Base-by-base conservation (phyloP, 148 eudicot species). In the Nyssa sinensis region DNA sequence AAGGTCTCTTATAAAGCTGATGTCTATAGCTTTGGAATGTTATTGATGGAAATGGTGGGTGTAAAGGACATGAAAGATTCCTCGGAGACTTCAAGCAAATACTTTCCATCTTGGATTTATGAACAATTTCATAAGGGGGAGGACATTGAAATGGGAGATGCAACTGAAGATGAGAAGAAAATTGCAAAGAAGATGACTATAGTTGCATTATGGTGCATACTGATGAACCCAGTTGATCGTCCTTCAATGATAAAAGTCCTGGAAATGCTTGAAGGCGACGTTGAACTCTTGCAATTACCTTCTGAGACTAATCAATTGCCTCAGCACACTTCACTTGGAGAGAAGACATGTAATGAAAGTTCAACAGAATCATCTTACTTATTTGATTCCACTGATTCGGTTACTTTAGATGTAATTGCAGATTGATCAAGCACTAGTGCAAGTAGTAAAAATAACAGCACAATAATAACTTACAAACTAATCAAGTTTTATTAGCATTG, bases 11-110 rank as follows among this genome's bases (percentile, higher is more conserved):
- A 57, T 57, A 57, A 57, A 57, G 60, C 60, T 19, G 60, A 57
- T 23, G 60, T 57, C 12, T 57, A 57, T 19, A 57, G 60, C n/a
- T 57, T 57, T 57, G 60, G 30, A 67, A 77, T 69, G 23, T 68
- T 58, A 28, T 57, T 76, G 16, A 61, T 76, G 73, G 79, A 76
- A 62, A 57, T 77, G 75, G 75, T 53, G 1, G 65, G 80, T 13
- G 3, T 62, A 35, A 77, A 65, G 75, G 71, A 28, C 10, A 77
- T 71, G 64, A 71, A 5, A 5, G 30, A 5, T 2, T 4, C 13
- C 13, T 23, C 24, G n/a, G 60, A 19, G 5, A 4, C 19, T 57
- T 3, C 60, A 19, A 57, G 60, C 28, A 23, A 23, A 57, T 57
- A 57, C 60, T 57, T 57, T 23, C 60, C 60, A 19, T 19, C 24